A percentile compares a stretch with the other conserved stretches of the same genome.
phyloP scores from a whole-genome alignment of 768 basidiomycete species.

The Phaffia tasmanica region DNA sequence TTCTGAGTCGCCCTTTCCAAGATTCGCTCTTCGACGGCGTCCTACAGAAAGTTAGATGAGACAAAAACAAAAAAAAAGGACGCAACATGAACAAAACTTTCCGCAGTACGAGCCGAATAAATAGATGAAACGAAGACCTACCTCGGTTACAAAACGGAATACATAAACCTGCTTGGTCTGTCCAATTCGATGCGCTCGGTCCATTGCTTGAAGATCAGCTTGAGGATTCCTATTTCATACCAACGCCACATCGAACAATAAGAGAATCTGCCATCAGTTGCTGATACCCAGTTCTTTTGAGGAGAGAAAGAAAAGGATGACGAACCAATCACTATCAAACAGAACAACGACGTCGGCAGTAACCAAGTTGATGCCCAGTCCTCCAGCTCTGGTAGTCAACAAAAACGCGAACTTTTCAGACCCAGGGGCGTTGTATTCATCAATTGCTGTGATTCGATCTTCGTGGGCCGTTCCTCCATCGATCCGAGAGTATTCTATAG shows the following conservation, averaged over 20 bases:
- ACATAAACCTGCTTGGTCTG: constrained; percentile 97
- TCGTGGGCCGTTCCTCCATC: constrained; percentile 94
- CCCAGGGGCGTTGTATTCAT: constrained; percentile 90
- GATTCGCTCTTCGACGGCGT: constrained; percentile 91
- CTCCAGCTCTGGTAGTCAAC: constrained; percentile 90
- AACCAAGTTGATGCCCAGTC: constrained; percentile 91
- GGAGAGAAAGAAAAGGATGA: constrained; percentile 6
- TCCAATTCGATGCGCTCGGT: constrained; percentile 90
- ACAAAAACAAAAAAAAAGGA: neutral
- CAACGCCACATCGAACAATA: neutral
- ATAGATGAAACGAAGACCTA: constrained; percentile 22
- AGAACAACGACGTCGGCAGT: constrained; percentile 88
- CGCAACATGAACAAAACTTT: neutral
- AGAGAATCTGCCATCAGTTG: no score
- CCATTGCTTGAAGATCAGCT: constrained; percentile 97
- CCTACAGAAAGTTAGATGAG: constrained; percentile 35
- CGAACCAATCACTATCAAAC: constrained; percentile 90
- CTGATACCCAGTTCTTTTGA: neutral
- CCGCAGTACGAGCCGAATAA: no score
- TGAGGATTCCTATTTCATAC: constrained; percentile 70
- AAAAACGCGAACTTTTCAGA: constrained; percentile 95
- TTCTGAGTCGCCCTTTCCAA: constrained; percentile 92
- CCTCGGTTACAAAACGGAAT: constrained; percentile 87
- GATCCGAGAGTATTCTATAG: constrained; percentile 83
- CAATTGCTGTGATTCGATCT: constrained; percentile 86